Conservation (phyloP, 371 early-diverging fungal genomes). For the Mucor racemosus region DNA sequence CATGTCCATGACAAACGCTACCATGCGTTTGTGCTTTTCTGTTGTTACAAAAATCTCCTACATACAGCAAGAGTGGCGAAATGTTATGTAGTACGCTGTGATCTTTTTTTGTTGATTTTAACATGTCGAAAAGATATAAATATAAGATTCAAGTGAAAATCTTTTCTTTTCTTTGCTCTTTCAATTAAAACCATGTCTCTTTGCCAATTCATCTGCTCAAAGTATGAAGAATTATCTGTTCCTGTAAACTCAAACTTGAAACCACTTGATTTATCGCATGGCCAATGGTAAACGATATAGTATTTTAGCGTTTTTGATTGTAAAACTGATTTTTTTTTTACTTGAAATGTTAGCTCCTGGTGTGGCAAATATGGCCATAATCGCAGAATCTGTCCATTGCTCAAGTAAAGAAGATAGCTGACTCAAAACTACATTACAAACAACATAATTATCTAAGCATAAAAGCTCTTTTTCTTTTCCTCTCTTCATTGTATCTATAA, state of each 20-base stretch:
- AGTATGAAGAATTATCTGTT: not conserved
- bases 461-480: not conserved
- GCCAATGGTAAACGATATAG: not conserved
- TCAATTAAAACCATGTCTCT: not conserved
- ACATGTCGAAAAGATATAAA: conserved; percentile 7
- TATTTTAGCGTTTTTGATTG: too few relatives aligned
- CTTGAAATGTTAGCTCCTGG: not conserved
- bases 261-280: conserved; percentile 1
- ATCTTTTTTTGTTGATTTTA: not conserved
- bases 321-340: not conserved
- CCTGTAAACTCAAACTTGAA: not conserved
- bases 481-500: not conserved
- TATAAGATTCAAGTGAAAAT: not conserved
- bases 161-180: not conserved
- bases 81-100: not conserved
- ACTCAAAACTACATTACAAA: not conserved
- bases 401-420: not conserved
- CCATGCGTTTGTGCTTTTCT: too few relatives aligned
- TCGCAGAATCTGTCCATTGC: not conserved
- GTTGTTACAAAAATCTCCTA: too few relatives aligned
- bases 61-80: too few relatives aligned
- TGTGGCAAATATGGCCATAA: not conserved
- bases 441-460: not conserved
- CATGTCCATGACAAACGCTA: too few relatives aligned
- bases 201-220: not conserved